A percentile compares a stretch with the other conserved stretches of the same genome.
phyloP scores from a whole-genome alignment of 1,284 basidiomycete species.

The Stygiomarasmius scandens region DNA sequence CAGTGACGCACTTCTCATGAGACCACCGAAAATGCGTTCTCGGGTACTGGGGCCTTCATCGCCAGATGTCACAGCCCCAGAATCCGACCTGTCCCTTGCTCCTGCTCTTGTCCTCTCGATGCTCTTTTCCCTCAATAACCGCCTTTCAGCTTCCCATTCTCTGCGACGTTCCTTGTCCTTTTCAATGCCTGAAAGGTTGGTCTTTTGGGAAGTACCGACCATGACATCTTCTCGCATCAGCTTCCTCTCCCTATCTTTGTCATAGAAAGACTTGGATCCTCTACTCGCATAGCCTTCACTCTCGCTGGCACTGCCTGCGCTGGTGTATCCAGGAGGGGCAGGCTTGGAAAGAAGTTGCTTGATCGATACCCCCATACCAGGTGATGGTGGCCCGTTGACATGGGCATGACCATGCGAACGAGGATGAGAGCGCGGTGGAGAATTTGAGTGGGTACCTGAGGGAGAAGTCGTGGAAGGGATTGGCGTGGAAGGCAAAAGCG shows the following conservation, averaged over 20 bases:
- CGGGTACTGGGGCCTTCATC: not conserved
- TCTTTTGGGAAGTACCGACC: not conserved
- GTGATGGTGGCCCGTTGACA: conserved; percentile 1
- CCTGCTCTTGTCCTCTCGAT: not conserved
- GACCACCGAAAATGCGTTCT: not conserved
- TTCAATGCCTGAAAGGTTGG: not conserved
- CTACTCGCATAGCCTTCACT: conserved; percentile 4
- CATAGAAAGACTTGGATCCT: conserved; percentile 1
- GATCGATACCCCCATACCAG: not conserved
- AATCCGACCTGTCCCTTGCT: not conserved
- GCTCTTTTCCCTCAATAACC: conserved; percentile 1
- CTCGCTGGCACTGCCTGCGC: conserved; percentile 9
- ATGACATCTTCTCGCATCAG: not conserved
- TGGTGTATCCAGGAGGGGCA: conserved; percentile 12
- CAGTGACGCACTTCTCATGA: conserved; percentile 8
- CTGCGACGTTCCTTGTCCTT: conserved; percentile 4
- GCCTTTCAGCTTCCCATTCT: conserved; percentile 9
- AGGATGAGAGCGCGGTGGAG: not conserved
- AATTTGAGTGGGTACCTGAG: not conserved
- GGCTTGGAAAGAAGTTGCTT: conserved; percentile 13
- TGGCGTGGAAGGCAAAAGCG: not conserved
- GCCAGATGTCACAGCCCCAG: not conserved
- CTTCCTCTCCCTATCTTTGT: not conserved
- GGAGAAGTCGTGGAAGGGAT: not conserved
- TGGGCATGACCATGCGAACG: not conserved